Evolutionary conservation across 139 green algal genomes (phyloP).

Genomic region (Limnomonas spitsbergensis): DNA sequence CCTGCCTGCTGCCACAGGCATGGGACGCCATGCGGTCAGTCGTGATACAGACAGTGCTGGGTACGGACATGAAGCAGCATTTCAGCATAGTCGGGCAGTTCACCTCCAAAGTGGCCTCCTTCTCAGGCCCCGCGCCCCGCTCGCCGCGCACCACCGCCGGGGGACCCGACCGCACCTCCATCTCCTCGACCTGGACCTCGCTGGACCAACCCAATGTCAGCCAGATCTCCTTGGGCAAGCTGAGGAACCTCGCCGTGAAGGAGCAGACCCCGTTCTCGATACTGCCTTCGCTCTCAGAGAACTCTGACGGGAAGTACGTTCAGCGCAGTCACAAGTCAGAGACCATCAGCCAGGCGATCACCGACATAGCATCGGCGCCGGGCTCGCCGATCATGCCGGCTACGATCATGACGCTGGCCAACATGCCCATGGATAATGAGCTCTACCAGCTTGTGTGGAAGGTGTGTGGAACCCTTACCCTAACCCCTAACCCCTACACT

Average conservation of each 20-base stretch:
- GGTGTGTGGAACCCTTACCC: not conserved
- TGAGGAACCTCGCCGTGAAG: not conserved
- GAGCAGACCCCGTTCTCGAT: not conserved
- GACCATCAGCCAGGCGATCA: not conserved
- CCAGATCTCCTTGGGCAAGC: not conserved
- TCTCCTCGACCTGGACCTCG: not conserved
- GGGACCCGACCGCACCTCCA: not conserved
- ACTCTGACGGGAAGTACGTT: not conserved
- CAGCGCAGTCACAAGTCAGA: not conserved
- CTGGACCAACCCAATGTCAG: not conserved
- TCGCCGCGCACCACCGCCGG: not conserved
- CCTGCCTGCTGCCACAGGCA: too few species aligned
- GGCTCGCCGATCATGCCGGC: not conserved
- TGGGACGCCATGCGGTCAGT: conserved; percentile 18
- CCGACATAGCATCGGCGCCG: not conserved
- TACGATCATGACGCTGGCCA: not conserved
- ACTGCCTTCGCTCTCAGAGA: not conserved
- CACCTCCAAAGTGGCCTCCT: conserved; percentile 21
- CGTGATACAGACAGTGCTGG: conserved; percentile 52
- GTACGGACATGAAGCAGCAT: conserved; percentile 62
- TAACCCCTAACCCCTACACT: not conserved
- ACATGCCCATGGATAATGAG: conserved; percentile 1
- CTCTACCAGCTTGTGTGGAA: not conserved
- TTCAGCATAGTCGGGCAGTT: conserved; percentile 46
- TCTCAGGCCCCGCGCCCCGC: not conserved